Evolutionary conservation across 257 asterid species (phyloP), one percentile per base, ranked within the genome.

Genomic region (Solanum sejunctum): DNA sequence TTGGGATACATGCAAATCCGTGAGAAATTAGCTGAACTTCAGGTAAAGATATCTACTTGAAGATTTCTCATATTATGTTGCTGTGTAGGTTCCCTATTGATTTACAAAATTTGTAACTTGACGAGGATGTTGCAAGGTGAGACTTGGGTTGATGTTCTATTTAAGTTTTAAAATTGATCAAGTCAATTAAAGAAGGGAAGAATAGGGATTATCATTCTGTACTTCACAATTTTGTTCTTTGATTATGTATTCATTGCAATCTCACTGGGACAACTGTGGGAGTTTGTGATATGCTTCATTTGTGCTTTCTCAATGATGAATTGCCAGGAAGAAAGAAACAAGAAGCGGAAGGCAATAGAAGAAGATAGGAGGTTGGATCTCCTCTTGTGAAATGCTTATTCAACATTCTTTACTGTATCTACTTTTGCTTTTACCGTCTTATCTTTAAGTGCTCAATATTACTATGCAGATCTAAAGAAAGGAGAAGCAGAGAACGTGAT

Each of bases 1-100:
- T 88, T 95, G 87, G 99, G 99, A 83, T 95, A 96, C 88, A 95
- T 96, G 90, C 99, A 90, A 87, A 95, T 96, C 85, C 99, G 98
- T 49, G 99, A 95, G 87, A 95, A 96, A 94, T 92, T 96, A 85
- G 92, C 95, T 83, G 99, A 96, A 83, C 97, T 96, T 85, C 95
- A 92, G 98, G 99, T 96, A 88, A 86, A 91, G 49, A 61, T 55
- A 63, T 85, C 86, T 80, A 11, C 58, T 66, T 80, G 70, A 54
- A 41, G 83, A 43, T 64, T 85, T 28, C 82, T 21, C 82, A 63
- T 49, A 58, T 61, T 55, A 13, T 83, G 32, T 83, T 83, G 85
- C 61, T 32, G 54, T 10, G 23, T 41, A 52, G 28, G 69, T 54
- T 73, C 39, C 58, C 58, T n/a, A 7, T 1, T 21, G 58, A 73